A percentile compares a stretch with the other conserved stretches of the same genome.
These are phyloP conservation scores for Talaromyces islandicus DNA, from an alignment of 2,329 filamentous ascomycete genomes.

Conservation along the genomic window DNA sequence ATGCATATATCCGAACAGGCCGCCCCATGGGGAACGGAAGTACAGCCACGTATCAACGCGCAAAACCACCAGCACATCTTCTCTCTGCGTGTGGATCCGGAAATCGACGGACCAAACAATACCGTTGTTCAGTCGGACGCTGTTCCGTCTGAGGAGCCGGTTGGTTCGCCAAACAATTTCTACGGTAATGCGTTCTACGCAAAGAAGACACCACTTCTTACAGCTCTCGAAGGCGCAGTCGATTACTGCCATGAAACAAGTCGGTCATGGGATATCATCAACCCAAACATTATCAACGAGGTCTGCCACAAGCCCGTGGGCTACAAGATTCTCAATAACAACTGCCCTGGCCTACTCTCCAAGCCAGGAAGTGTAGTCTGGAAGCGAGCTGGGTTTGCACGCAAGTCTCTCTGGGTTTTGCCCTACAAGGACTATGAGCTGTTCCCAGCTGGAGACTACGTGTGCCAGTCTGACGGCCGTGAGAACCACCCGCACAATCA, in stretches of 20 bases:
- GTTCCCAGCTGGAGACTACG: conserved; percentile 55
- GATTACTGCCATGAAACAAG: conserved; percentile 76
- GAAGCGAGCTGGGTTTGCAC: conserved; percentile 82
- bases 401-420: conserved; percentile 73
- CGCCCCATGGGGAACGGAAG: conserved; percentile 82
- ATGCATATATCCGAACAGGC: conserved; percentile 76
- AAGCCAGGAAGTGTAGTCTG: conserved; percentile 77
- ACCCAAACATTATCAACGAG: conserved; percentile 73
- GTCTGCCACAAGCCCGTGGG: conserved; percentile 77
- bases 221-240: conserved; percentile 60
- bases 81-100: conserved; percentile 80
- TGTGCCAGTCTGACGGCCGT: conserved; percentile 51
- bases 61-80: conserved; percentile 97
- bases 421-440: conserved; percentile 54
- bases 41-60: conserved; percentile 84
- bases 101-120: conserved; percentile 78
- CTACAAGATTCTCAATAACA: conserved; percentile 86
- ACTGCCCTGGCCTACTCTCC: conserved; percentile 70
- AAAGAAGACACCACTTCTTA: conserved; percentile 73
- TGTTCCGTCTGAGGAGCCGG: conserved; percentile 61
- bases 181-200: conserved; percentile 89
- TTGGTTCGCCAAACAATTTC: conserved; percentile 74
- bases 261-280: conserved; percentile 88
- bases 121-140: conserved; percentile 81
- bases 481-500: conserved; percentile 25